Percentiles rank a stretch among this genome's conserved stretches.
Evolutionary conservation across 2,329 filamentous ascomycete species (phyloP).

Genomic region (Alternaria consortialis): DNA sequence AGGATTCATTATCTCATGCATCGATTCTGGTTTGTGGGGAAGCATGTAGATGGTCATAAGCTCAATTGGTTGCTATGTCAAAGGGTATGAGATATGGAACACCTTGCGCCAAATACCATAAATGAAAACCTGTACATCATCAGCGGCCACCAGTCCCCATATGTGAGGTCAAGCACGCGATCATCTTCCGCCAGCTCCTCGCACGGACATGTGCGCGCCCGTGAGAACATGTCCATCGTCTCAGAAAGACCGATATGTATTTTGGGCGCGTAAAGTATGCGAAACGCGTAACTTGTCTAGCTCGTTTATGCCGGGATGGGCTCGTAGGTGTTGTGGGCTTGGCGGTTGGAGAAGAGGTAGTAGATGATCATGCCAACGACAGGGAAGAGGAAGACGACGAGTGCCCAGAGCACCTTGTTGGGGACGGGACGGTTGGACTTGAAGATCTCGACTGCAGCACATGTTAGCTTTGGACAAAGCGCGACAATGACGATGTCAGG

Average conservation of each 20-base stretch:
- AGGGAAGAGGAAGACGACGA: slow-evolving; percentile 72
- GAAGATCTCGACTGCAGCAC: slow-evolving; percentile 66
- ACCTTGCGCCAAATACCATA: not conserved
- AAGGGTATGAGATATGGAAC: not conserved
- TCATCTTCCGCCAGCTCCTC: not conserved
- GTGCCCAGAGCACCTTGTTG: slow-evolving; percentile 69
- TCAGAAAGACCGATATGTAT: not conserved
- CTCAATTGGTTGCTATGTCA: not conserved
- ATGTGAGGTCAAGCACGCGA: not conserved
- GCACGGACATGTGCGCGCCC: not conserved
- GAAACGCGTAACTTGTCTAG: not conserved
- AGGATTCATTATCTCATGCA: not conserved
- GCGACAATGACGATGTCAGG: not conserved
- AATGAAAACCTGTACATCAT: not conserved
- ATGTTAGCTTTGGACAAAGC: slow-evolving; percentile 25
- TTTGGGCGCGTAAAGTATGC: not conserved
- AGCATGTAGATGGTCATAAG: not conserved
- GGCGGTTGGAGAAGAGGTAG: slow-evolving; percentile 70
- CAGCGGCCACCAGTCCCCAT: not conserved
- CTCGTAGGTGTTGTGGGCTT: slow-evolving; percentile 66
- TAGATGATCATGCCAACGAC: slow-evolving; percentile 69
- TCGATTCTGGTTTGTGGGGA: not conserved
- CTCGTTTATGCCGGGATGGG: slow-evolving; percentile 48
- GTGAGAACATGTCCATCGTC: not conserved
- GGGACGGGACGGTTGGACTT: slow-evolving; percentile 68